phyloP scores from a whole-genome alignment of 2,329 filamentous ascomycete species.

The Davidsoniella eucalypti region DNA sequence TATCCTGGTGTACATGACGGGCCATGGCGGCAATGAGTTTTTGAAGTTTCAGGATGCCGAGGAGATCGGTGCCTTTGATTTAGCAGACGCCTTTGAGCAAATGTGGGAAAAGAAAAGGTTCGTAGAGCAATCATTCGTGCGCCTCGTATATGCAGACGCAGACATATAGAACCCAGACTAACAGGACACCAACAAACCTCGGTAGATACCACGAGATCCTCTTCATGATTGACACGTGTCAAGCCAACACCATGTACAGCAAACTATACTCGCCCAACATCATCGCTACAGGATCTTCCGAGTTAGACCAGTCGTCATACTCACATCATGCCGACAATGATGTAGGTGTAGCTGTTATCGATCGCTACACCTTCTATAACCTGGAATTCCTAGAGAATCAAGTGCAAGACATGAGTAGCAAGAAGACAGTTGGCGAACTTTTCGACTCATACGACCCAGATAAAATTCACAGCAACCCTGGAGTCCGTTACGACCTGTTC shows the following conservation, averaged over 20 bases:
- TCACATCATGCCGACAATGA: conserved; percentile 97
- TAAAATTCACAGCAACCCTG: conserved; percentile 87
- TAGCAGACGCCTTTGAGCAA: conserved; percentile 94
- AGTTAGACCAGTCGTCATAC: conserved; percentile 91
- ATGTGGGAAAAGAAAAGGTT: conserved; percentile 99
- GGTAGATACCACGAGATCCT: conserved; percentile 81
- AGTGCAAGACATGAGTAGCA: conserved; percentile 69
- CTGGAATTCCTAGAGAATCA: conserved; percentile 89
- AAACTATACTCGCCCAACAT: conserved; percentile 98
- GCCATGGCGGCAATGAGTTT: conserved; percentile 94
- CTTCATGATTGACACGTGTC: conserved; percentile 99
- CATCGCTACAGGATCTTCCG: conserved; percentile 90
- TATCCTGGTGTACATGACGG: conserved; percentile 97
- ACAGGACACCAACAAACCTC: neutral
- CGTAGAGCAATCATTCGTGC: conserved; percentile 7
- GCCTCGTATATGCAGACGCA: neutral
- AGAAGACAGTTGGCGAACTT: conserved; percentile 79
- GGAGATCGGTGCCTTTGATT: conserved; percentile 89
- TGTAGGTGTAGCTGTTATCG: conserved; percentile 93
- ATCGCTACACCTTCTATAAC: conserved; percentile 97
- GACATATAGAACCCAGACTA: neutral
- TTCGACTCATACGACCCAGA: conserved; percentile 92
- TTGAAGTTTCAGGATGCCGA: conserved; percentile 97
- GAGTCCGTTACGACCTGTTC: conserved; percentile 91
- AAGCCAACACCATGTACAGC: conserved; percentile 98